Base-by-base conservation (phyloP, 148 eudicot genomes). In the Rhododendron molle region DNA sequence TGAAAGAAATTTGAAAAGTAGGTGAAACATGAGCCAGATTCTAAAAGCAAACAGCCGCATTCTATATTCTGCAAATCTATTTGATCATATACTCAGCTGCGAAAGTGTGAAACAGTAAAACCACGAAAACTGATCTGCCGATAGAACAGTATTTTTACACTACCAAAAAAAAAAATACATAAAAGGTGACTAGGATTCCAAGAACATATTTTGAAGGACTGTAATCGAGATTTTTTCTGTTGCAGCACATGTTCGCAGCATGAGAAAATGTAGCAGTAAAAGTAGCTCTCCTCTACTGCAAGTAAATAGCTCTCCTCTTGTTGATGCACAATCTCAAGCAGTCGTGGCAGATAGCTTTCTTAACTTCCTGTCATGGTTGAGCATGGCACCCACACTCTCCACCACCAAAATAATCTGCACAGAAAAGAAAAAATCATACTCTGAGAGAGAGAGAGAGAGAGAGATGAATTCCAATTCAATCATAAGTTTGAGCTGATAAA, bases 361-460 rank as follows among this genome's bases (percentile, higher is more conserved):
- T 86, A 96, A 88, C 89, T 88, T 90, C 88, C 99, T 95, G 89
- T 96, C 99, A 85, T 93, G 94, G 88, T 95, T 96, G 40, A 94
- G 96, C 94, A 95, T 91, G 3, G 99, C 89, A 87, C 93, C 91
- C n/a, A 94, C 93, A 87, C 96, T 94, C 89, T 96, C 98, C 83
- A 95, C 96, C 89, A 96, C 96, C 95, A 96, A 88, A 77, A 95
- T 85, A 84, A 95, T 94, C 99, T 96, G 95, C 86, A 86, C 38
- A 4, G 60, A 65, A 81, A 49, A 81, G 26, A 78, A 43, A 40
- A 11, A 21, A 3, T 14, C 7, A 71, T 16, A 28, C 18, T 71
- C 4, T 0, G 21, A 85, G 60, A 47, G 83, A 85, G 44, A 40
- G 47, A 52, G 43, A 47, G 26, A 65, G 23, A 54, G 72, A 40